Base-by-base conservation (phyloP, 2,329 filamentous ascomycete species). In the Nakataea oryzae region DNA sequence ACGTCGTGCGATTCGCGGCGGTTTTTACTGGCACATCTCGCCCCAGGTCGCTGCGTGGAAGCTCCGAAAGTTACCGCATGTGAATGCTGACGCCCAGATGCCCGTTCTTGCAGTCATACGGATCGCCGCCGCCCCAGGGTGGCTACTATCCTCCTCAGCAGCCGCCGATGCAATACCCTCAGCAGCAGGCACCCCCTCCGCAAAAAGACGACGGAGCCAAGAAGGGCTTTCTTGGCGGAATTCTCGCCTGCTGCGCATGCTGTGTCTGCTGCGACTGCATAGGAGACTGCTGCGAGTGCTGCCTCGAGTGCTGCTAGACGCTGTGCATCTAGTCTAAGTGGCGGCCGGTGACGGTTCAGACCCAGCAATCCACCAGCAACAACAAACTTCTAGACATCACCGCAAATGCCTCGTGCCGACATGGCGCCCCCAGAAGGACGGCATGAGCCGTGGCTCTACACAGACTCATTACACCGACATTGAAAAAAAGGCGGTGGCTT, bases 221-320 rank as follows among this genome's bases (percentile, higher is more conserved):
- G 34, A 72, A 75, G 64, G 76, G 73, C 62, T 81, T 78, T 69
- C 69, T 82, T 13, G 79, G 78, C 30, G 73, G 75, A 17, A 66
- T 80, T 54, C 81, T 79, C 69, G 81, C 78, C 68, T 82, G 80
- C 70, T 82, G 79, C 67, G 74, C 79, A 62, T 77, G 76, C 65
- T 79, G 80, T 66, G 76, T 81, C 66, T 75, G 76, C 61, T 80
- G 79, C 69, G 79, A 82, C 67, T 78, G 76, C 67, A 80, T 78
- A 65, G 72, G 73, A 59, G 78, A 80, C 54, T 80, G 78, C 70
- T 76, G 72, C 68, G 74, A 76, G 63, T 74, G 74, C 66, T 75
- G 71, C 61, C 64, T 68, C 61, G 73, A 73, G 47, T 71, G 70
- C 64, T 75, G 71, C 65, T 76, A 72, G 69, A 50, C 7, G 41